Evolutionary conservation across 495 filamentous ascomycete species (phyloP).

Genomic region (Podospora pseudoanserina): DNA sequence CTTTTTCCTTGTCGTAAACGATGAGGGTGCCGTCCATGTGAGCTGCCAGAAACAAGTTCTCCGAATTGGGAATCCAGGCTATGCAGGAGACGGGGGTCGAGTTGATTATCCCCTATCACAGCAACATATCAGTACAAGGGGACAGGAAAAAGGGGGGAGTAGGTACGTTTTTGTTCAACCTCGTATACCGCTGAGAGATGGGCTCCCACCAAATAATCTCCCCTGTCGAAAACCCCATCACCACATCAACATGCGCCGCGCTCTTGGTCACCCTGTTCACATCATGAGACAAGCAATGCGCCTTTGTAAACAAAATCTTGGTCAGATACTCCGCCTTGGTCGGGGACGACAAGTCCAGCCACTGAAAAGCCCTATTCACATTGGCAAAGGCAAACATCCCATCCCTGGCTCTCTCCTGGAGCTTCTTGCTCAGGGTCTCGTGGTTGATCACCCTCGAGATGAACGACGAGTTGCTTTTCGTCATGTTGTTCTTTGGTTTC

Average conservation of each 20-base stretch:
- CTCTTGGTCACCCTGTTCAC: conserved; percentile 81
- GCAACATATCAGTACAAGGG: neutral
- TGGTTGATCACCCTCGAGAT: conserved; percentile 92
- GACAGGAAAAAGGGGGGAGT: neutral
- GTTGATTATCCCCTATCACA: conserved; percentile 71
- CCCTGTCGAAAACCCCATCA: conserved; percentile 92
- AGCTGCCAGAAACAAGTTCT: conserved; percentile 86
- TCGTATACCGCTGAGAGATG: conserved; percentile 90
- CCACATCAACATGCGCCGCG: conserved; percentile 74
- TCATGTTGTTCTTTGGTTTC: conserved; percentile 96
- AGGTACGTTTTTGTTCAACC: conserved; percentile 88
- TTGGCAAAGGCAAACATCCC: conserved; percentile 91
- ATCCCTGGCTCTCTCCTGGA: conserved; percentile 72
- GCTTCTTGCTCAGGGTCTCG: conserved; percentile 70
- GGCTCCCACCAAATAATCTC: conserved; percentile 99
- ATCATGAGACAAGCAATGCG: conserved; percentile 92
- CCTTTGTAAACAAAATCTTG: conserved; percentile 94
- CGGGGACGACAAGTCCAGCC: conserved; percentile 55
- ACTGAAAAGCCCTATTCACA: conserved; percentile 86
- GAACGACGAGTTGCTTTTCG: conserved; percentile 96
- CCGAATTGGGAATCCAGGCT: conserved; percentile 89
- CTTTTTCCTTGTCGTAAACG: conserved; percentile 98
- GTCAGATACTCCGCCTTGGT: conserved; percentile 79
- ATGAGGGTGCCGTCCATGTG: conserved; percentile 92
- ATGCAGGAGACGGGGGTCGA: conserved; percentile 79